phyloP scores from a whole-genome alignment of 1,284 basidiomycete genomes.

The Fistulinella staudtii region DNA sequence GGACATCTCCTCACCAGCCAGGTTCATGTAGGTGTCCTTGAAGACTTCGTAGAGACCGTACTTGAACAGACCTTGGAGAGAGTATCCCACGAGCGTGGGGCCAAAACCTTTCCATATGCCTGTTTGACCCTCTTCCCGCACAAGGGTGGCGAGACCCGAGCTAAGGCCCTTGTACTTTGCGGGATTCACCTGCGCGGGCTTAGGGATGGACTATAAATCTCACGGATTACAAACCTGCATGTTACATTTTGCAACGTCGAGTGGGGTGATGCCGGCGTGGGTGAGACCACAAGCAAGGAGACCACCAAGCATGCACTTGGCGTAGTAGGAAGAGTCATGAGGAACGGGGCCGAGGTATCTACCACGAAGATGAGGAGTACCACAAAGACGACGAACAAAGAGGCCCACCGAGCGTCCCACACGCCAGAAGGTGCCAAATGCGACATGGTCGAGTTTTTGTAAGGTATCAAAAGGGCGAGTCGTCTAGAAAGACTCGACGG shows the following conservation, averaged over 20 bases:
- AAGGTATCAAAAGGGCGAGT: neutral
- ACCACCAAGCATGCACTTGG: constrained; percentile 86
- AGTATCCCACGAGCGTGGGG: constrained; percentile 90
- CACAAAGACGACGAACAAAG: constrained; percentile 5
- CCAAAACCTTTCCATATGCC: constrained; percentile 95
- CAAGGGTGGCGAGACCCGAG: constrained; percentile 68
- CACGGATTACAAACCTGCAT: constrained; percentile 73
- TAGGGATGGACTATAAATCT: too few species aligned
- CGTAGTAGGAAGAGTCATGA: constrained; percentile 69
- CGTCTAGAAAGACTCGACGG: neutral
- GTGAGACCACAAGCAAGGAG: constrained; percentile 90
- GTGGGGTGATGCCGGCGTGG: constrained; percentile 89
- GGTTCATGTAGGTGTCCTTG: constrained; percentile 89
- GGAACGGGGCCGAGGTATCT: constrained; percentile 69
- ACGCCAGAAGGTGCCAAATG: constrained; percentile 42
- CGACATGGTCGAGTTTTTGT: constrained; percentile 19
- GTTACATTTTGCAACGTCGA: constrained; percentile 96
- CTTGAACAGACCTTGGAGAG: constrained; percentile 95
- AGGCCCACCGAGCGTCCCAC: constrained; percentile 65
- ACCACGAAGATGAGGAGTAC: constrained; percentile 2
- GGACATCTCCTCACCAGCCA: constrained; percentile 81
- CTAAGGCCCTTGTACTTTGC: constrained; percentile 74
- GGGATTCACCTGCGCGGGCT: constrained; percentile 53
- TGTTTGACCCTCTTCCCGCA: constrained; percentile 77
- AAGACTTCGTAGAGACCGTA: constrained; percentile 95